Evolutionary conservation across 2,329 filamentous ascomycete species (phyloP), one percentile per base, ranked within the genome.

Genomic region (Sphaerulina populicola): DNA sequence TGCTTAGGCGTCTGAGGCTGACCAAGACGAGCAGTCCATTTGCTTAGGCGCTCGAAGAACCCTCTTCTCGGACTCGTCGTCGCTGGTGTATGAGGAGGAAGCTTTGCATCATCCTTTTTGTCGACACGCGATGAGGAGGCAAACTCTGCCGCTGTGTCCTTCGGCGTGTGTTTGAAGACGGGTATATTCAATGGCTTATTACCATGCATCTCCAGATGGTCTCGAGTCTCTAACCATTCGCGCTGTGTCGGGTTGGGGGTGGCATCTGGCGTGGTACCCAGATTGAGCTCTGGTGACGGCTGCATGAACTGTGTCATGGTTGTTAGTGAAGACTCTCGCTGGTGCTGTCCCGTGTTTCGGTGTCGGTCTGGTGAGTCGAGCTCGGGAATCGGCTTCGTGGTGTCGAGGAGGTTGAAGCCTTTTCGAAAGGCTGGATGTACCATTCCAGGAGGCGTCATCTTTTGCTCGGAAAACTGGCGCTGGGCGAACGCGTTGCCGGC

Each of bases 51-150:
- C 10, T 68, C 67, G 44, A 72, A 65, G 23, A 72, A 54, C 49
- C 66, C 67, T 61, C 69, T 72, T 59, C 66, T 71, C 0, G 70
- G 69, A 47, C 68, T 72, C 58, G 67, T 71, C 44, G 44, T 30
- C 23, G 43, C 47, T 21, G 48, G 49, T 29, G 47, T 51, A 38
- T 47, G 41, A 21, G 54, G 35, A 6, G 44, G 47, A 11, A 40
- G 15, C 23, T 52, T 39, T 4, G 52, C 39, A 14, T 52, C 39
- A 10, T 27, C 23, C 27, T 48, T 46, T 57, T 57, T 39, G 46
- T 53, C 14, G 43, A 40, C 3, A 51, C 53, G n/a, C 42, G 23
- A 11, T 9, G 53, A 46, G 44, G 52, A 51, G 37, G 41, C 53
- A 33, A 62, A 62, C 33, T 60, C 60, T 21, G 51, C 51, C 15